phyloP scores from a whole-genome alignment of 148 eudicot genomes.

The Amaranthus cruentus region DNA sequence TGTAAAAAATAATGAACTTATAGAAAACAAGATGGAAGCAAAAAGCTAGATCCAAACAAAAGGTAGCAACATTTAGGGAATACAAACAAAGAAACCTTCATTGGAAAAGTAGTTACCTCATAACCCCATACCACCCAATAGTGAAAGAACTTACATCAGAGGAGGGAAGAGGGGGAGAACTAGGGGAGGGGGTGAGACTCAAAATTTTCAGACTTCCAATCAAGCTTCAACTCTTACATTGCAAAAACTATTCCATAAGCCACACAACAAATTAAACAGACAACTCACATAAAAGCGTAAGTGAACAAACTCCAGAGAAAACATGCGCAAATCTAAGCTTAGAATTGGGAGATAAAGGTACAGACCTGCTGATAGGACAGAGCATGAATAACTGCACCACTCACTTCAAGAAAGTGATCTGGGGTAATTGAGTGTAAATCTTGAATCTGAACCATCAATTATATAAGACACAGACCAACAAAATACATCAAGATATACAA shows the following conservation, averaged over 20 bases:
- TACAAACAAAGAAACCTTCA: background rate
- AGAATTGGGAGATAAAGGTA: slow-evolving; percentile 8
- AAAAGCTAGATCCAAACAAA: background rate
- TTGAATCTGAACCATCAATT: slow-evolving; percentile 65
- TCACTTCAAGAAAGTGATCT: slow-evolving; percentile 87
- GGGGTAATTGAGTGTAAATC: slow-evolving; percentile 90
- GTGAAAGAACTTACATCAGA: background rate
- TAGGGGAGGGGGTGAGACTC: background rate
- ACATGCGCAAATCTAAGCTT: background rate
- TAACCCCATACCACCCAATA: background rate
- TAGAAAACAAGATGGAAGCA: background rate
- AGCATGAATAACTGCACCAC: slow-evolving; percentile 92
- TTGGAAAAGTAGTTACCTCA: background rate
- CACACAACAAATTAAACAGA: background rate
- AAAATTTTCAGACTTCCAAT: background rate
- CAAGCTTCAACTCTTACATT: background rate
- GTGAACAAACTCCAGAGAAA: background rate
- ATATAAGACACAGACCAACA: slow-evolving; percentile 11
- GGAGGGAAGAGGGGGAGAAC: background rate
- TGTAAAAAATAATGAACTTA: background rate
- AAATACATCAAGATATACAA: background rate
- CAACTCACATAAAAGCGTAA: background rate
- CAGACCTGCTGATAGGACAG: slow-evolving; percentile 96
- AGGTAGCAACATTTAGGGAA: background rate
- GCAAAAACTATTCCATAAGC: background rate